Evolutionary conservation across 331 rosid species (phyloP).

Genomic region (Arachis monticola): DNA sequence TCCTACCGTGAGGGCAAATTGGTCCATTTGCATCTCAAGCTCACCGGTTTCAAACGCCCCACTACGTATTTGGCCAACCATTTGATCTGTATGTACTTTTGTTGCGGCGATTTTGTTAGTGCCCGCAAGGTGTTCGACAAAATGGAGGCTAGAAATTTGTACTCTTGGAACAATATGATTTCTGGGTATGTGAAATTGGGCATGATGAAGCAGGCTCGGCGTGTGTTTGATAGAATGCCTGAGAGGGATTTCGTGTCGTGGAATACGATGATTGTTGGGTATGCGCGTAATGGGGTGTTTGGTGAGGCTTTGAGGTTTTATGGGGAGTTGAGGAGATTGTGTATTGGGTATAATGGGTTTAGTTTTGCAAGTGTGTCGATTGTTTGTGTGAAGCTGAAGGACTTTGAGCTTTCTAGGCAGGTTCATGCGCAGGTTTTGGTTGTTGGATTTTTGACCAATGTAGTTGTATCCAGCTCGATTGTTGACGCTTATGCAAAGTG

Average conservation of each 20-base stretch:
- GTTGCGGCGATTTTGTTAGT: constrained; percentile 56
- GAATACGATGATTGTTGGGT: constrained; percentile 78
- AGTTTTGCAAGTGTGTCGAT: constrained; percentile 73
- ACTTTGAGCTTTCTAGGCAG: constrained; percentile 65
- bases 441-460: constrained; percentile 65
- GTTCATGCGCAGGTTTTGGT: constrained; percentile 81
- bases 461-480: constrained; percentile 69
- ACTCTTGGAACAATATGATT: constrained; percentile 82
- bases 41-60: constrained; percentile 72
- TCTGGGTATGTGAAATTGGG: constrained; percentile 80
- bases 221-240: constrained; percentile 62
- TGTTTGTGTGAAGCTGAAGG: constrained; percentile 63
- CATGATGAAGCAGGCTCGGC: constrained; percentile 59
- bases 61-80: constrained; percentile 62
- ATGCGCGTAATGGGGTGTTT: constrained; percentile 55
- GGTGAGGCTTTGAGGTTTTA: constrained; percentile 66
- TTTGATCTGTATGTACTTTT: constrained; percentile 62
- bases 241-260: constrained; percentile 75
- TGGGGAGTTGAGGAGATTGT: constrained; percentile 54
- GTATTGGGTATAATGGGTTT: constrained; percentile 67
- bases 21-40: constrained; percentile 73
- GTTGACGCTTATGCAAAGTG: constrained; percentile 82
- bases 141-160: constrained; percentile 72
- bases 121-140: constrained; percentile 82
- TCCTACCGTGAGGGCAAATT: constrained; percentile 54